phyloP scores from a whole-genome alignment of 179 eudicot species.

The Spergularia azorica region DNA sequence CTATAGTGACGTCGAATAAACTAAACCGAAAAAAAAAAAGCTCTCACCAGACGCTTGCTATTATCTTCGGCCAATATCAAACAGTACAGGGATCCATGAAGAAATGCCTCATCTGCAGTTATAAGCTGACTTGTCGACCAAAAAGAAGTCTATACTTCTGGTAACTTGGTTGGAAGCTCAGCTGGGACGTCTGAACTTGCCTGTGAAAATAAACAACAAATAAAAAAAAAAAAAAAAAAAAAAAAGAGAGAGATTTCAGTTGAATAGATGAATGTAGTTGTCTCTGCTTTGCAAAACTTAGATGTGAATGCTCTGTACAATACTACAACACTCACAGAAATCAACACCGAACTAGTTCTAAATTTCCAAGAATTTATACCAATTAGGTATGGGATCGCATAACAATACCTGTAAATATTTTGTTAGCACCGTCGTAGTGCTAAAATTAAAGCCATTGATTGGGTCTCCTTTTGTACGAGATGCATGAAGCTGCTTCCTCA shows the following conservation, averaged over 20 bases:
- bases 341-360: neutral
- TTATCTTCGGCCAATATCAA: constrained; percentile 1
- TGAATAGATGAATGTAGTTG: neutral
- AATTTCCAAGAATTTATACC: too few species aligned
- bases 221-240: too few species aligned
- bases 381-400: constrained; percentile 1
- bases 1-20: neutral
- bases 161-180: constrained; percentile 40
- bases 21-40: neutral
- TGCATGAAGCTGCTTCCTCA: constrained; percentile 87
- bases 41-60: neutral
- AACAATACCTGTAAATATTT: constrained; percentile 68
- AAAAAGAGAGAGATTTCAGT: too few species aligned
- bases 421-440: constrained; percentile 68
- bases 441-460: constrained; percentile 81
- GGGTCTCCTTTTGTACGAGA: constrained; percentile 80
- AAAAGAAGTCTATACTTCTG: constrained; percentile 19
- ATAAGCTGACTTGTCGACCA: neutral
- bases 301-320: neutral
- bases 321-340: too few species aligned
- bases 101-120: neutral
- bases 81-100: neutral
- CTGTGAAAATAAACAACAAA: constrained; percentile 18
- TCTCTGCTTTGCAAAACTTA: neutral
- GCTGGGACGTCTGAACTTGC: constrained; percentile 40